Conservation (phyloP, 2,329 filamentous ascomycete species). For the Trichophyton equinum region DNA sequence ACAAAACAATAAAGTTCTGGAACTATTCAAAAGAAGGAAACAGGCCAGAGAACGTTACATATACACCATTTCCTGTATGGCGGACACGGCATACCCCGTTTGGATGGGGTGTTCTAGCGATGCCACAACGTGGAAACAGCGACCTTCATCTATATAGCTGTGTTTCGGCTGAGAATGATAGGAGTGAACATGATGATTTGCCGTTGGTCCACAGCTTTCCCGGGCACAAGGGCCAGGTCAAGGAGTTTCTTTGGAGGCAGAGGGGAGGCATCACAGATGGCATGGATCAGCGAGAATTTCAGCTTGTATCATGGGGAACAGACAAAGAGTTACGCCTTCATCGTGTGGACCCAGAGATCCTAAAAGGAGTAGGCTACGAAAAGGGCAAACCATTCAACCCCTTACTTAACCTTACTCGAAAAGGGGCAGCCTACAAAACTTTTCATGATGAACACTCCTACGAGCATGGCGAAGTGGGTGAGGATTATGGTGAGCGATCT, state of each 20-base stretch:
- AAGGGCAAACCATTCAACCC: slow-evolving; percentile 55
- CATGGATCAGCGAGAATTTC: slow-evolving; percentile 77
- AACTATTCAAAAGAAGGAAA: slow-evolving; percentile 56
- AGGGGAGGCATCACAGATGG: slow-evolving; percentile 56
- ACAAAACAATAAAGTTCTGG: slow-evolving; percentile 91
- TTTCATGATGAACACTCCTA: slow-evolving; percentile 47
- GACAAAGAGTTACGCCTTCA: slow-evolving; percentile 74
- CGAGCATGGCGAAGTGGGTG: background rate
- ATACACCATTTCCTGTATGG: slow-evolving; percentile 79
- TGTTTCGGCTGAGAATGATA: slow-evolving; percentile 24
- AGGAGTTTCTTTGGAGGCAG: slow-evolving; percentile 82
- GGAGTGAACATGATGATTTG: slow-evolving; percentile 23
- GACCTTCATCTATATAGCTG: slow-evolving; percentile 75
- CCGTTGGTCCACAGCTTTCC: slow-evolving; percentile 40
- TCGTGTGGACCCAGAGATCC: slow-evolving; percentile 51
- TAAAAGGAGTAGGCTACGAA: slow-evolving; percentile 58
- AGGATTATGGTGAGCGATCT: background rate
- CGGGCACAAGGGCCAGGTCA: slow-evolving; percentile 54
- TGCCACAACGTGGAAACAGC: slow-evolving; percentile 81
- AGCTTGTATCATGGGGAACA: slow-evolving; percentile 83
- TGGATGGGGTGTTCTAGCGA: slow-evolving; percentile 70
- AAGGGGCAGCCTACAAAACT: slow-evolving; percentile 71
- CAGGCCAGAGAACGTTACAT: slow-evolving; percentile 61
- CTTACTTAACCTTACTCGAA: slow-evolving; percentile 62
- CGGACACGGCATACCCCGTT: slow-evolving; percentile 85